Base-by-base conservation (phyloP, 2,329 filamentous ascomycete species). In the Alternaria triticina region DNA sequence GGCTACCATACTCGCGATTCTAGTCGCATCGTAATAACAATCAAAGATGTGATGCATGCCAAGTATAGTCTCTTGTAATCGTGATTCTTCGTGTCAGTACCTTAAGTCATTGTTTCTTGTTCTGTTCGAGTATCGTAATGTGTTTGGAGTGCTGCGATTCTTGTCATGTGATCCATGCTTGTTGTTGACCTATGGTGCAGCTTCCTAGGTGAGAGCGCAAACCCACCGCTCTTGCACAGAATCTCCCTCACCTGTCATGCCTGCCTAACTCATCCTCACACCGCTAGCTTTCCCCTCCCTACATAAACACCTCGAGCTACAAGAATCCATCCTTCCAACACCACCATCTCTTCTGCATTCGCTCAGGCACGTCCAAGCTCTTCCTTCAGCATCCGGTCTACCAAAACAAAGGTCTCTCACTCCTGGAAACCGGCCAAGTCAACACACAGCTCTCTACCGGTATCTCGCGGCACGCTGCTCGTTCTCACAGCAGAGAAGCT, bases 1-100 rank as follows among this genome's bases (percentile, higher is more conserved):
- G 83, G 83, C 70, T 85, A 22, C 83, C 83, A 25, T 85, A 82
- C 71, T 82, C 83, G 20, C 79, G 83, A 54, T 85, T 85, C 70
- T 85, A 74, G 43, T 3, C 33, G 22, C 22, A 22, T 30, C n/a
- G n/a, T 49, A 20, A 20, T 44, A 36, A 15, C 13, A 22, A 56
- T 27, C 10, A 28, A 58, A 54, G 10, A 27, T 33, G 11, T 54
- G 17, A 33, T 23, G 1, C 15, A 54, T 40, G 22, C 11, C 28
- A 51, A 33, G 12, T 51, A 27, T 20, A 54, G 12, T 15, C 51
- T 54, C 30, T 43, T 27, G n/a, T 30, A 3, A 43, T 20, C 11
- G 17, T 36, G 28, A 10, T 23, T 33, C 5, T 33, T 40, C 4
- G 22, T 20, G 13, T 33, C 17, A 6, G 23, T 23, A 12, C 28